Percentiles rank a stretch among this genome's conserved stretches.
These are phyloP conservation scores for Curvularia eragrostidis DNA, from an alignment of 2,329 filamentous ascomycete genomes.

Conservation along the genomic window DNA sequence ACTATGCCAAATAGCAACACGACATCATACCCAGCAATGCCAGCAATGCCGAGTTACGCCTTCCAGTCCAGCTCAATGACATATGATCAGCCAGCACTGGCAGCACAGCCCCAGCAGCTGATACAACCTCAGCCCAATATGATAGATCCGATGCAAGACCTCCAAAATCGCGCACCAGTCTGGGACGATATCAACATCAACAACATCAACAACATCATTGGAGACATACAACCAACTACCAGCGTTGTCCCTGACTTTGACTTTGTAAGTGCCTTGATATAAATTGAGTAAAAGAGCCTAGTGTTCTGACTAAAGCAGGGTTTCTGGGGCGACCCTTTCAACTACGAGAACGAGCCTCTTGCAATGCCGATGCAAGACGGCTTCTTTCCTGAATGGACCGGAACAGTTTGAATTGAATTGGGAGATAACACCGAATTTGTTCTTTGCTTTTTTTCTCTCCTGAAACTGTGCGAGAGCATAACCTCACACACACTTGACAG, in stretches of 20 bases:
- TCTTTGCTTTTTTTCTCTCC: neutral
- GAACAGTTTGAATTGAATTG: conserved; percentile 10
- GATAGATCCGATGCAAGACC: conserved; percentile 20
- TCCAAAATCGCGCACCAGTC: conserved; percentile 27
- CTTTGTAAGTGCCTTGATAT: conserved; percentile 36
- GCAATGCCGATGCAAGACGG: conserved; percentile 28
- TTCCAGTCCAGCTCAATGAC: conserved; percentile 14
- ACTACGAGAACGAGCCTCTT: conserved; percentile 39
- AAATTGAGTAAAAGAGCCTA: neutral
- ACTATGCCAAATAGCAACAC: conserved; percentile 22
- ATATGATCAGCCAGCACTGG: conserved; percentile 12
- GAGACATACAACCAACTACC: conserved; percentile 31
- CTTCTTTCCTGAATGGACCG: conserved; percentile 31
- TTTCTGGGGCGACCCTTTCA: conserved; percentile 49
- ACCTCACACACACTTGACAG: neutral
- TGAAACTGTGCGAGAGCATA: neutral
- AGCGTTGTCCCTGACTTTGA: conserved; percentile 46
- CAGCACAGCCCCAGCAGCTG: conserved; percentile 11
- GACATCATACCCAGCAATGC: conserved; percentile 23
- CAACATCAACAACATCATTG: conserved; percentile 44
- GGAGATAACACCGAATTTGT: neutral
- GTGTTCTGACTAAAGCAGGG: conserved; percentile 32
- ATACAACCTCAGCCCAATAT: conserved; percentile 14
- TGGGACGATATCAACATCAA: conserved; percentile 47
- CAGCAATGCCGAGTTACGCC: conserved; percentile 25